Evolutionary conservation across 306 rosid species (phyloP), one percentile per base, ranked within the genome.

Genomic region (Fragaria ananassa): DNA sequence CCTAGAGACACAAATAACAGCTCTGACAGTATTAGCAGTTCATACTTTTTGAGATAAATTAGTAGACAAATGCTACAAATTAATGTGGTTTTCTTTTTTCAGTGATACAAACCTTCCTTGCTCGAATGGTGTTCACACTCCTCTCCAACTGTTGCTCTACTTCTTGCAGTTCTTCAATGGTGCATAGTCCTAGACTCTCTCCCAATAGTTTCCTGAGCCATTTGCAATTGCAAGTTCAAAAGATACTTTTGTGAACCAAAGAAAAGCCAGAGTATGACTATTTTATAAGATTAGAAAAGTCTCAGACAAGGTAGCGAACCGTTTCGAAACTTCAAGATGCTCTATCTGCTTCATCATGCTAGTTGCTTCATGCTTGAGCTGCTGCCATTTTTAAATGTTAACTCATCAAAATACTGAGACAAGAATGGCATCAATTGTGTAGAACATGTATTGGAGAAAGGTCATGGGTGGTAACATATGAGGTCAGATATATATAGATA

Each of bases 261-360:
- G 23, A 72, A 58, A 41, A 64, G 72, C 54, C 31, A 65, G 50
- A 49, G 49, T 45, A 61, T 37, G 44, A 45, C 58, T 4, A 10
- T 23, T 17, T 58, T 15, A 2, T 51, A 31, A 29, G 70, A 46
- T 4, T 46, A 60, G 70, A 74, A 61, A 74, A 61, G 78, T 74
- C 63, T 74, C 6, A 29, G 62, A 64, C 23, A 44, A 51, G 71
- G 75, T 8, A 17, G 25, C 72, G 42, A 81, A 94, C 97, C 95
- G 66, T 82, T 94, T 92, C 35, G 95, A 76, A 72, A 74, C 84
- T 84, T 94, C 98, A 69, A 91, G 96, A 60, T 69, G 72, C 66
- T 89, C 95, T 69, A 92, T 85, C 72, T 91, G 87, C 87, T 84
- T 86, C 89, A 84, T 81, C 92, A 91, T 84, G 77, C 11, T 76